phyloP scores from a whole-genome alignment of 1,284 basidiomycete species.

The Pyrrhoderma lamaoense region DNA sequence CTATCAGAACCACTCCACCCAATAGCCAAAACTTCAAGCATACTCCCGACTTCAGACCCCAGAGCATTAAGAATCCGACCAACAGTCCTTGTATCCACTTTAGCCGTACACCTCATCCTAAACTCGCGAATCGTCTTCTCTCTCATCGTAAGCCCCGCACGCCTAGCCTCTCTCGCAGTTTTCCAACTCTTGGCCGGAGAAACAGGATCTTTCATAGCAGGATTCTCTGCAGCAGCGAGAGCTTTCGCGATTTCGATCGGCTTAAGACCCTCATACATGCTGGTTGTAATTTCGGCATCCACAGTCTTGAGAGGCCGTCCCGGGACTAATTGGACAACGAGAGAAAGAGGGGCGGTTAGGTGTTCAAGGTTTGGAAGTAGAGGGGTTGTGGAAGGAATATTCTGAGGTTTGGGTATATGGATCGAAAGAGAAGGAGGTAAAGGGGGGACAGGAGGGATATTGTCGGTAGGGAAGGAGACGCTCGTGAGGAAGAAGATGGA shows the following conservation, averaged over 20 bases:
- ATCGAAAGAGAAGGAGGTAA: background rate
- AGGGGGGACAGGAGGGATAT: background rate
- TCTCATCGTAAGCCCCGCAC: conserved; percentile 1
- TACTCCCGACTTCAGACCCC: conserved; percentile 9
- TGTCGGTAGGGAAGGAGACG: background rate
- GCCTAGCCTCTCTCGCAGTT: conserved; percentile 6
- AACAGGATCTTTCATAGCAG: background rate
- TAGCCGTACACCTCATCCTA: conserved; percentile 12
- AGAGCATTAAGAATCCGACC: conserved; percentile 10
- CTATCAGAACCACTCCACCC: conserved; percentile 13
- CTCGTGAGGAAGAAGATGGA: background rate
- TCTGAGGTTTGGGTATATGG: background rate
- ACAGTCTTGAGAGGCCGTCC: conserved; percentile 11
- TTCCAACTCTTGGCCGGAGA: background rate
- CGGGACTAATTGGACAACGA: conserved; percentile 15
- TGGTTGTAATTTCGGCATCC: conserved; percentile 14
- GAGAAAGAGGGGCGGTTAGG: conserved; percentile 11
- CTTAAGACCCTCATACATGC: conserved; percentile 13
- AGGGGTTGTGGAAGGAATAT: background rate
- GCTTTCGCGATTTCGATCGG: conserved; percentile 9
- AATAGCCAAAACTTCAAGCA: conserved; percentile 10
- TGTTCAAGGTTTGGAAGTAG: conserved; percentile 9
- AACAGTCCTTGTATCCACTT: conserved; percentile 15
- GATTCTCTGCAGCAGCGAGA: conserved; percentile 2
- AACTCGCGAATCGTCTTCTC: conserved; percentile 7